These are phyloP conservation scores for Austroboletus eburneus DNA, from an alignment of 768 basidiomycete genomes.

Conservation along the genomic window DNA sequence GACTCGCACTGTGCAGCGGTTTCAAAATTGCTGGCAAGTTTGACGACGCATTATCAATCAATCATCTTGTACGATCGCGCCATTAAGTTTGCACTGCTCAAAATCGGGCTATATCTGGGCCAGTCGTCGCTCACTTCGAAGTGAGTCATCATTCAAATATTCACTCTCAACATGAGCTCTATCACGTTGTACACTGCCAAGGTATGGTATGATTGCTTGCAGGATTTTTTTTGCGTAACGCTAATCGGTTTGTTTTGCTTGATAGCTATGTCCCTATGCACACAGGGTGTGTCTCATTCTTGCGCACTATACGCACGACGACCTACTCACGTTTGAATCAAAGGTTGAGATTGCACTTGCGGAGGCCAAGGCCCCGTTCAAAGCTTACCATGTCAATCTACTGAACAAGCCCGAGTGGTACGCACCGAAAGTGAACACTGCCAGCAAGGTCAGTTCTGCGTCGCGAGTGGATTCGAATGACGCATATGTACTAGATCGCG, in stretches of 20 bases:
- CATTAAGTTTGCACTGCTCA: no score
- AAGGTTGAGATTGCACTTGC: slow-evolving; percentile 58
- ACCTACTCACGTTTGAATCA: not conserved
- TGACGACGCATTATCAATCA: no score
- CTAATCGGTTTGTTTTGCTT: no score
- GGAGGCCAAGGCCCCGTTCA: slow-evolving; percentile 48
- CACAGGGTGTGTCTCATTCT: slow-evolving; percentile 42
- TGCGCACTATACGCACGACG: no score
- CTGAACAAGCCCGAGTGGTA: slow-evolving; percentile 69
- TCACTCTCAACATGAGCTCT: slow-evolving; percentile 12
- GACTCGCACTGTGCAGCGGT: no score
- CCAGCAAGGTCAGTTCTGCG: slow-evolving; percentile 48
- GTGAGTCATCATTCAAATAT: no score
- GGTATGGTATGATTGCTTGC: slow-evolving; percentile 34
- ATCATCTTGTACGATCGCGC: no score
- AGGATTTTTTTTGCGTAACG: no score
- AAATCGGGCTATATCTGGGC: no score
- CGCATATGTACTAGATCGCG: not conserved
- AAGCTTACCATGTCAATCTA: slow-evolving; percentile 54
- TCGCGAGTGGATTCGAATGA: not conserved
- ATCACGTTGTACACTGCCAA: slow-evolving; percentile 47
- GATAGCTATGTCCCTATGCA: slow-evolving; percentile 54
- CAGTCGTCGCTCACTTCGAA: no score
- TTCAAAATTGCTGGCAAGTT: no score
- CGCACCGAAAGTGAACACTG: slow-evolving; percentile 59